phyloP scores from a whole-genome alignment of 371 early-diverging fungal genomes.

The Apophysomyces ossiformis region DNA sequence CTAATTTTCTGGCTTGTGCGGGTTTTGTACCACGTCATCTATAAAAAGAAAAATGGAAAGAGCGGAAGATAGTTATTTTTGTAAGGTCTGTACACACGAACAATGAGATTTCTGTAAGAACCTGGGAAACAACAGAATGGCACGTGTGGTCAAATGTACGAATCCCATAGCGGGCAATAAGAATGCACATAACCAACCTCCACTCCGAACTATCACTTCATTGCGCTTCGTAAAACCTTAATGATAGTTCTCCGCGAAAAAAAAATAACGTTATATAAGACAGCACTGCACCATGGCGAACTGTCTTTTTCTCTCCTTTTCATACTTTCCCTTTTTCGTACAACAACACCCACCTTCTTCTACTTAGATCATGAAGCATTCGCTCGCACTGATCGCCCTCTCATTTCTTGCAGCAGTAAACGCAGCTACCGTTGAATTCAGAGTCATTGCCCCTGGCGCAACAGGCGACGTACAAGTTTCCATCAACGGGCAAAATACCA shows the following conservation, averaged over 20 bases:
- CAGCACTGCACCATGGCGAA: not conserved
- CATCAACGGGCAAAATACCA: constrained; percentile 44
- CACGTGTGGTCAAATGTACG: constrained; percentile 8
- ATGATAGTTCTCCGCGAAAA: constrained; percentile 7
- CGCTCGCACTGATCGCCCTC: constrained; percentile 26
- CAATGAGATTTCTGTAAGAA: constrained; percentile 11
- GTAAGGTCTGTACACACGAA: constrained; percentile 3
- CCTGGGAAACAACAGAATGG: constrained; percentile 4
- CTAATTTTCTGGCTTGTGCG: constrained; percentile 5
- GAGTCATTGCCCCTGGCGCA: constrained; percentile 58
- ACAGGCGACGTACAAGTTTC: constrained; percentile 47
- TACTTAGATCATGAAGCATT: constrained; percentile 27
- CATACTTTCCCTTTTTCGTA: not conserved
- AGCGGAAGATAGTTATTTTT: constrained; percentile 6
- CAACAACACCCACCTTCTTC: not conserved
- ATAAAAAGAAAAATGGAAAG: not conserved
- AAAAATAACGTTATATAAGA: constrained; percentile 6
- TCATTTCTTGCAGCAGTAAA: constrained; percentile 29
- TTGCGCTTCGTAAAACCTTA: not conserved
- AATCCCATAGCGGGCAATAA: not conserved
- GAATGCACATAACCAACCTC: not conserved
- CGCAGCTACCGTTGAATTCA: constrained; percentile 51
- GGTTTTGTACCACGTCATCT: not conserved
- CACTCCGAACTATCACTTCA: not conserved
- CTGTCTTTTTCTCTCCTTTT: not conserved